Base-by-base conservation (phyloP, 2,329 filamentous ascomycete genomes). In the Penicillium janthinellum region DNA sequence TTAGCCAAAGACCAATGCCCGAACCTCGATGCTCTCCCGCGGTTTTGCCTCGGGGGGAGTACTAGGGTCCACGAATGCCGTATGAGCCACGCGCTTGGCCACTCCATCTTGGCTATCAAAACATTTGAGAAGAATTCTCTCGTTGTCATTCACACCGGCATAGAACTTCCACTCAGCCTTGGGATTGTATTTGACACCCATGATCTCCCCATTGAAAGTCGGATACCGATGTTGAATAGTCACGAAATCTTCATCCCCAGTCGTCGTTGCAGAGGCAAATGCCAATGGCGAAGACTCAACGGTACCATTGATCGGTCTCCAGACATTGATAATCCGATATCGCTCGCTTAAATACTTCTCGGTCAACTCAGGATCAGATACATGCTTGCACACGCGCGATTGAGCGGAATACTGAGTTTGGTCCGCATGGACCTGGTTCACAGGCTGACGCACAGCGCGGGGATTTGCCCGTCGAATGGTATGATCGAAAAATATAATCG, bases 401-500 rank as follows among this genome's bases (percentile, higher is more conserved):
- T 82, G 85, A 0, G 87, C 86, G 0, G 89, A 88, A 0, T 69
- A 74, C 0, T 87, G 84, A 0, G 88, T 90, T 75, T 91, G 89
- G 69, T 91, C 89, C 14, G 91, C 87, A 62, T 91, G 89, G 0
- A 90, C 86, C 65, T 86, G 84, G 71, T 89, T 85, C 0, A 91
- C 88, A 0, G 89, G 89, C 63, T 85, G 84, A 5, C 88, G 81
- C 0, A 86, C 81, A 0, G 86, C 78, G 1, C 77, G 72, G n/a
- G 83, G 82, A 1, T 79, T 73, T 20, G 83, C 77, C 6, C 83
- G 78, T 1, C 88, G 83, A 65, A 91, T 88, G 0, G 88, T 90
- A 72, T 91, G 88, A 73, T 91, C 88, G 70, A 91, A 91, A 59
- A 90, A 88, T 60, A 86, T 81, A 11, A 91, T 82, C 61, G 86